A percentile compares a stretch with the other conserved stretches of the same genome.
Evolutionary conservation across 1,284 basidiomycete species (phyloP).

Genomic region (Singerocomus inundabilis): DNA sequence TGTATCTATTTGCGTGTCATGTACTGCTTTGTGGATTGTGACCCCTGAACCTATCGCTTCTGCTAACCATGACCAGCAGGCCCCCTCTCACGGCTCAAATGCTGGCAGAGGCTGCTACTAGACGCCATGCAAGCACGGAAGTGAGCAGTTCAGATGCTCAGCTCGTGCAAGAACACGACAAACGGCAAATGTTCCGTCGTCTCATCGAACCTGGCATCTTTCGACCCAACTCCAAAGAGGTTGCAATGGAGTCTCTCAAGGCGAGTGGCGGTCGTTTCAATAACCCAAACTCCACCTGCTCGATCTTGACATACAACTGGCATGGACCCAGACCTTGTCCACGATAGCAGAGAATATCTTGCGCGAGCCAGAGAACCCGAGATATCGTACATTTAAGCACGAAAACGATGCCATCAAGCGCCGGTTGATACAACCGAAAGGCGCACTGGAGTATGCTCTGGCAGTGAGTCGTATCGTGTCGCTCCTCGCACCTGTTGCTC

Average conservation of each 20-base stretch:
- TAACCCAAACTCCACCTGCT: no score
- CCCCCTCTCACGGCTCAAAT: slow-evolving; percentile 17
- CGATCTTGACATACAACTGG: no score
- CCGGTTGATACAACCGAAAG: slow-evolving; percentile 59
- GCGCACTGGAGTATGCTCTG: slow-evolving; percentile 73
- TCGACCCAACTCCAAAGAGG: slow-evolving; percentile 62
- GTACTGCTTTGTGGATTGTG: not conserved
- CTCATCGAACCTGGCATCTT: slow-evolving; percentile 76
- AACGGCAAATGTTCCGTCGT: slow-evolving; percentile 66
- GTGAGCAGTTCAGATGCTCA: slow-evolving; percentile 38
- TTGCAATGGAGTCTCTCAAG: slow-evolving; percentile 60
- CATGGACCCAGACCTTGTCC: slow-evolving; percentile 46
- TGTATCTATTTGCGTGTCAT: no score
- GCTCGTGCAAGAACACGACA: slow-evolving; percentile 56
- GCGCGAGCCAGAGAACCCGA: slow-evolving; percentile 65
- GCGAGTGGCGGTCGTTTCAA: slow-evolving; percentile 35
- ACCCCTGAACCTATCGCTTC: slow-evolving; percentile 10
- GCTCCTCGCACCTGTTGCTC: not conserved
- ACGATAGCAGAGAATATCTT: slow-evolving; percentile 73
- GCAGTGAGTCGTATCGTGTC: slow-evolving; percentile 44
- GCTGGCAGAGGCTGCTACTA: slow-evolving; percentile 48
- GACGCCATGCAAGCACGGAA: slow-evolving; percentile 33
- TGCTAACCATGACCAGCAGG: slow-evolving; percentile 12
- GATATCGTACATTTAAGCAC: slow-evolving; percentile 69
- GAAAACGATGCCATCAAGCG: slow-evolving; percentile 70